phyloP scores from a whole-genome alignment of 495 filamentous ascomycete species.

The Lasiosphaeriaceae sp. region DNA sequence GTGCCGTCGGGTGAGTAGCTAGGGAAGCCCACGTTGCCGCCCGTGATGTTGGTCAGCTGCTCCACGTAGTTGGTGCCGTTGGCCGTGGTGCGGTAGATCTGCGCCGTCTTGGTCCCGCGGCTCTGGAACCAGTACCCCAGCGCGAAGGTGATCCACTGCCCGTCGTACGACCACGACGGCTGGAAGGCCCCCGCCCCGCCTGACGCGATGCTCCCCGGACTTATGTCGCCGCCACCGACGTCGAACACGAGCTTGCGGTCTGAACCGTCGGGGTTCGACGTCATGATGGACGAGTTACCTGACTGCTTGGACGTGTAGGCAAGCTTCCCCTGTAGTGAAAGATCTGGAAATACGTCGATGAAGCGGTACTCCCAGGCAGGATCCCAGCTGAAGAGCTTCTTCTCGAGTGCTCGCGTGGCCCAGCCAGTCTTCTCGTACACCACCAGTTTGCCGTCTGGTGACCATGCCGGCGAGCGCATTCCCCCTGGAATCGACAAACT shows the following conservation, averaged over 20 bases:
- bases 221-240: background rate
- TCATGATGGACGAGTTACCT: background rate
- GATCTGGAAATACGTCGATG: background rate
- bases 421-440: background rate
- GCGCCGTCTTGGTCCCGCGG: background rate
- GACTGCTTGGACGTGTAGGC: background rate
- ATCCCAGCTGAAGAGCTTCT: background rate
- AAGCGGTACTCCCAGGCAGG: background rate
- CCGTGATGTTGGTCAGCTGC: background rate
- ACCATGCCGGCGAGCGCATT: background rate
- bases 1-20: background rate
- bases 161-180: background rate
- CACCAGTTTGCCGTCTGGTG: background rate
- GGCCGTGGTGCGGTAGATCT: background rate
- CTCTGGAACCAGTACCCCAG: conserved; percentile 1
- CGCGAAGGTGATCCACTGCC: background rate
- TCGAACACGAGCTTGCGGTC: background rate
- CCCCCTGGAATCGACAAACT: background rate
- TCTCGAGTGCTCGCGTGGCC: background rate
- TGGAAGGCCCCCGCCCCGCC: background rate
- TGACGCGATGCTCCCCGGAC: background rate
- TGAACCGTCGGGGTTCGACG: background rate
- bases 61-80: background rate
- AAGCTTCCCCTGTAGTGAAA: background rate
- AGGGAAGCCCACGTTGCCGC: background rate